Evolutionary conservation across 306 rosid genomes (phyloP), one percentile per base, ranked within the genome.

Genomic region (Dryas alaskensis): DNA sequence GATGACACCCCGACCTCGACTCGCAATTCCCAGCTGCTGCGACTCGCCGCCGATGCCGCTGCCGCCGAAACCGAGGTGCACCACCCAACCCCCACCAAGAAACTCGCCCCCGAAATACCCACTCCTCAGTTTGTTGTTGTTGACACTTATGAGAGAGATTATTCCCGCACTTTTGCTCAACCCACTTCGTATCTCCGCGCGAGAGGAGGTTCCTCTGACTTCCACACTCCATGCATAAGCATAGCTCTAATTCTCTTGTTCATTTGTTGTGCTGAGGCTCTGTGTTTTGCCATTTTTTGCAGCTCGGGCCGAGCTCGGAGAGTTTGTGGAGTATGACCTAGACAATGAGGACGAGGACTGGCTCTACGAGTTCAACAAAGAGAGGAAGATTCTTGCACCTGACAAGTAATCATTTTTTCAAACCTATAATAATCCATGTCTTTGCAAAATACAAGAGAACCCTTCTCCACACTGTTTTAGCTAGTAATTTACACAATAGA

Each of bases 261-360:
- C 3, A 4, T 22, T 13, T 59, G 16, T 22, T 62, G 31, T 72
- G 13, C 3, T 61, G 44, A 67, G 4, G 6, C 67, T 6, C 14
- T 63, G 12, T 60, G 19, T 42, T 31, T 31, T 31, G 37, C 37
- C 49, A 10, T 62, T 25, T 0, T 83, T 74, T 69, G 78, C 76
- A 92, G 98, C 93, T 68, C 86, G 98, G 78, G 89, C 98, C 5
- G 98, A 90, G 92, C 86, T 93, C 65, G 98, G 98, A 60, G 98
- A 93, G 73, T 90, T 93, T 87, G 90, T 93, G 80, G 98, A 93
- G 88, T 93, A 93, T 82, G 98, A 93, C 79, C 80, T 90, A 63
- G 98, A 93, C 84, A 90, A 89, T 73, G 98, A 90, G 80, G 98
- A 93, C 48, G 98, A 93, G 71, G 98, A 93, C 75, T 93, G 98